A percentile compares a stretch with the other conserved stretches of the same genome.
These are phyloP conservation scores for Candida ortonii DNA, from an alignment of 805 yeast species.

Conservation along the genomic window DNA sequence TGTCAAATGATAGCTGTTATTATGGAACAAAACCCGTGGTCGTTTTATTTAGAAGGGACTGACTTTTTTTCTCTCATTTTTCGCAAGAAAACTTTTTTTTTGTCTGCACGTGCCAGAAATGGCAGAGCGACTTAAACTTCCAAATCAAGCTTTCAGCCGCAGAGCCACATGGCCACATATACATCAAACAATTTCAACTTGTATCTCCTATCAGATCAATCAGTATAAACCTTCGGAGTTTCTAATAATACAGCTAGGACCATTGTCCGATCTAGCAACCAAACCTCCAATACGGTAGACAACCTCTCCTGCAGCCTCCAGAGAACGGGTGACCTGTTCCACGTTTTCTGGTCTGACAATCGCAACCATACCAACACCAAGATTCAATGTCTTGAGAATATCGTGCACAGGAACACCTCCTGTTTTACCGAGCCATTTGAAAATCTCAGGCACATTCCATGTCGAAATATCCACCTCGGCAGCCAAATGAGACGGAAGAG, in stretches of 20 bases:
- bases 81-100: constrained; percentile 5
- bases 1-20: no score
- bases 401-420: constrained; percentile 89
- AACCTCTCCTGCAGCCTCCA: constrained; percentile 67
- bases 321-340: constrained; percentile 47
- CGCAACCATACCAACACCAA: constrained; percentile 96
- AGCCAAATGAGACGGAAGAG: constrained; percentile 74
- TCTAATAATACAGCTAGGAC: constrained; percentile 62
- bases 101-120: constrained; percentile 12
- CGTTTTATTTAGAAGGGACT: no score
- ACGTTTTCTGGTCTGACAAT: constrained; percentile 74
- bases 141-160: no score
- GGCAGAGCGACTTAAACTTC: no score
- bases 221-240: constrained; percentile 43
- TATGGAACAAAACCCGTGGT: no score
- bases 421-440: constrained; percentile 89
- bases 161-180: no score
- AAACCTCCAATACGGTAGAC: constrained; percentile 70
- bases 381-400: constrained; percentile 84
- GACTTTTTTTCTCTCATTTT: no score
- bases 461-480: constrained; percentile 75
- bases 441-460: constrained; percentile 86
- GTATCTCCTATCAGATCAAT: no score
- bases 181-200: no score
- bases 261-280: constrained; percentile 41